A percentile compares a stretch with the other conserved stretches of the same genome.
These are phyloP conservation scores for Wickerhamomyces alni DNA, from an alignment of 805 yeast species.

Conservation along the genomic window DNA sequence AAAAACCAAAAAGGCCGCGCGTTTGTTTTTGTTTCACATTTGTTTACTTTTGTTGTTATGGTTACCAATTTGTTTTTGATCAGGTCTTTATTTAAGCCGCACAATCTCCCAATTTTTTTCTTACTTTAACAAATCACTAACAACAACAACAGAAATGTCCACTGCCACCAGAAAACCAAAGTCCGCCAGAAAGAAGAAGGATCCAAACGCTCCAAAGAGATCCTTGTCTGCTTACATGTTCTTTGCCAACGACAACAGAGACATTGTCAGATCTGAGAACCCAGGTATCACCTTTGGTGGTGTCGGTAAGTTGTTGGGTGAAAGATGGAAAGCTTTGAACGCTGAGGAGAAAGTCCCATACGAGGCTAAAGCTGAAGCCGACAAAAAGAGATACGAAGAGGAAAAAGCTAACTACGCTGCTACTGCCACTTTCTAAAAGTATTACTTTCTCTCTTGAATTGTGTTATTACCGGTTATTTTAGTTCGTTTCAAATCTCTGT, in stretches of 20 bases:
- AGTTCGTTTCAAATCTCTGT: neutral
- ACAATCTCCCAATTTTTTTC: constrained; percentile 3
- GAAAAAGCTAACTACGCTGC: constrained; percentile 77
- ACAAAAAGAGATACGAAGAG: constrained; percentile 95
- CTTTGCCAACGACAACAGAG: constrained; percentile 97
- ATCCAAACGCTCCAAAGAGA: constrained; percentile 99
- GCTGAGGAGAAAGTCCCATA: constrained; percentile 84
- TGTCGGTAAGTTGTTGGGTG: constrained; percentile 93
- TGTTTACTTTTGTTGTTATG: neutral
- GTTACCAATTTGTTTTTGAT: neutral
- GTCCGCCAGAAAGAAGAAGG: constrained; percentile 41
- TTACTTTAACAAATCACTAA: too few relatives aligned
- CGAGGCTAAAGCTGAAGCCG: constrained; percentile 89
- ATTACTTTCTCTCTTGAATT: neutral
- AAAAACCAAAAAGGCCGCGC: neutral
- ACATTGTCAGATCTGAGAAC: constrained; percentile 89
- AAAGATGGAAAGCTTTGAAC: constrained; percentile 88
- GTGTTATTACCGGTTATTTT: neutral
- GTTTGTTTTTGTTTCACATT: neutral
- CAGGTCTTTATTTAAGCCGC: constrained; percentile 3
- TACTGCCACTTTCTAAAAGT: constrained; percentile 12
- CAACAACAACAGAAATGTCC: constrained; percentile 25
- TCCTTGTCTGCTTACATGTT: constrained; percentile 98
- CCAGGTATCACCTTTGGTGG: constrained; percentile 95
- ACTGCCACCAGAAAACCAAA: constrained; percentile 32